A percentile compares a stretch with the other conserved stretches of the same genome.
These are phyloP conservation scores for Trametes elegans DNA, from an alignment of 768 basidiomycete genomes.

Conservation along the genomic window DNA sequence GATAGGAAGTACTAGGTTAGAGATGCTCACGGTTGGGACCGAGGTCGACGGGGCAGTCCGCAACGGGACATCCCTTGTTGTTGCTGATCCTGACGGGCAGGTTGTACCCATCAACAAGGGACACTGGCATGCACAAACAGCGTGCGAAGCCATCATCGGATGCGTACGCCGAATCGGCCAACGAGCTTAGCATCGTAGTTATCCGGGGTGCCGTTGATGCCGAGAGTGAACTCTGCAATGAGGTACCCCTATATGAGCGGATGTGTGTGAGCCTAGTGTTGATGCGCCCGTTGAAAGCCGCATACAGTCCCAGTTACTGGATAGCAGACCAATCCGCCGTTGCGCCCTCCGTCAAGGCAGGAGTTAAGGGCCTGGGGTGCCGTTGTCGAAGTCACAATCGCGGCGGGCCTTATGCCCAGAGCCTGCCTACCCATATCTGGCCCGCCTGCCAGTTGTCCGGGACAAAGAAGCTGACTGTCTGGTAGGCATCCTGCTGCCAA, in stretches of 20 bases:
- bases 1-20: neutral
- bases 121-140: conserved; percentile 24
- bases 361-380: conserved; percentile 25
- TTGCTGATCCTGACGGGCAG: conserved; percentile 35
- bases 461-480: conserved; percentile 32
- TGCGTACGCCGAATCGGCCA: no score
- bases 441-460: conserved; percentile 40
- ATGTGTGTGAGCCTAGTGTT: no score
- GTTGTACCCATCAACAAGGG: conserved; percentile 34
- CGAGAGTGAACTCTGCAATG: conserved; percentile 39
- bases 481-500: conserved; percentile 27
- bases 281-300: neutral
- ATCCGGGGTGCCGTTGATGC: conserved; percentile 26
- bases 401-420: conserved; percentile 40
- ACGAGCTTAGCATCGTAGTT: conserved; percentile 36
- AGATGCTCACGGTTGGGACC: conserved; percentile 36
- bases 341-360: conserved; percentile 40
- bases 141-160: neutral
- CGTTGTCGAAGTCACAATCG: conserved; percentile 35
- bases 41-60: conserved; percentile 37
- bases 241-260: conserved; percentile 32
- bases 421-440: conserved; percentile 35
- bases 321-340: conserved; percentile 39
- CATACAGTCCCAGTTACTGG: conserved; percentile 36
- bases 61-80: conserved; percentile 32